These are phyloP conservation scores for Myrica gale DNA, from an alignment of 306 rosid genomes.

Conservation along the genomic window DNA sequence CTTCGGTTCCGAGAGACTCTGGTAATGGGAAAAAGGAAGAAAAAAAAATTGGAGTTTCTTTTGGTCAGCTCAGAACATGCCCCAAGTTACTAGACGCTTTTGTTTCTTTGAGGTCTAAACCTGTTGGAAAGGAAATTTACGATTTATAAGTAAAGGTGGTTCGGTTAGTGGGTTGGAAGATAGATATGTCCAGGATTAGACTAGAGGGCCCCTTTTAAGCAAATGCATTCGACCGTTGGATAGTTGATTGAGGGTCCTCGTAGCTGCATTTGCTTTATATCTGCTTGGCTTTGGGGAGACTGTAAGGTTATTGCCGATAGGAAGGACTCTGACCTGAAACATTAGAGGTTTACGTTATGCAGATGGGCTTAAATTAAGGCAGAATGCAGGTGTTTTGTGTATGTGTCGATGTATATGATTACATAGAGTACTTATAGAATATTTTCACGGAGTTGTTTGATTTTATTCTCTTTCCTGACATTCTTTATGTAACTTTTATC, in stretches of 20 bases:
- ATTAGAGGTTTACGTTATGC: no score
- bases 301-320: neutral
- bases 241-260: neutral
- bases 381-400: neutral
- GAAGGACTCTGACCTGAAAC: no score
- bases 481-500: no score
- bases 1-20: neutral
- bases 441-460: neutral
- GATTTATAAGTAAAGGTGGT: no score
- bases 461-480: no score
- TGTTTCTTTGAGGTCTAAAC: neutral
- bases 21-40: neutral
- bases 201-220: neutral
- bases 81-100: no score
- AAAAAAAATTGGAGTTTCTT: no score
- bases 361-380: no score
- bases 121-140: neutral
- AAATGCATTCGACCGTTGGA: neutral
- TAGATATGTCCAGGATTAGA: neutral
- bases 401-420: neutral
- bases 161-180: neutral
- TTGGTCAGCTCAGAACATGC: no score
- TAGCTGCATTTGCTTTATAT: neutral
- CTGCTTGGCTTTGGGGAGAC: neutral
- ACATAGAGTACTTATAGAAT: neutral